Conservation (phyloP, 2,329 filamentous ascomycete species). For the Plenodomus lindquistii region DNA sequence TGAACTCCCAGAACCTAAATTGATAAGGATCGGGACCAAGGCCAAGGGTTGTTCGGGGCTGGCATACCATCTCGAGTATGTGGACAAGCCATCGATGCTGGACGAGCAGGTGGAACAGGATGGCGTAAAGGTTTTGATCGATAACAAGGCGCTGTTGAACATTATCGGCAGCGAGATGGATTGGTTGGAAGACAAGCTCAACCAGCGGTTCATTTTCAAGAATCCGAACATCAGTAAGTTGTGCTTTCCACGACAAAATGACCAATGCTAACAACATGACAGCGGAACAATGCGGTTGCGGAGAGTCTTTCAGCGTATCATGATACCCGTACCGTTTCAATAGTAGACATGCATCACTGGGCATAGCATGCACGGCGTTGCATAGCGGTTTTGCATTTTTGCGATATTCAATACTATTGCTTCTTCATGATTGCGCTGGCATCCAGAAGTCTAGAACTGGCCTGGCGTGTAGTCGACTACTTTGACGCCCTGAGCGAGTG, state of each 20-base stretch:
- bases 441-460: conserved; percentile 51
- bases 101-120: conserved; percentile 96
- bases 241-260: neutral
- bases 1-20: conserved; percentile 83
- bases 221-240: conserved; percentile 98
- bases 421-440: neutral
- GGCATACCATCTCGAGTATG: conserved; percentile 92
- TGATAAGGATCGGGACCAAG: conserved; percentile 92
- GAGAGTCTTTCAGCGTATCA: conserved; percentile 80
- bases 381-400: conserved; percentile 15
- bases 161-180: conserved; percentile 99
- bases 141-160: conserved; percentile 95
- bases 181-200: conserved; percentile 95
- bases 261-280: conserved; percentile 29
- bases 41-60: conserved; percentile 93
- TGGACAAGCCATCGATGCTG: conserved; percentile 84
- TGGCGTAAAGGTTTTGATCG: conserved; percentile 91
- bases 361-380: conserved; percentile 17
- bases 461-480: conserved; percentile 65
- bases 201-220: conserved; percentile 87
- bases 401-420: conserved; percentile 1
- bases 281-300: conserved; percentile 96
- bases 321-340: conserved; percentile 33
- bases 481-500: conserved; percentile 56
- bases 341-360: conserved; percentile 33